Evolutionary conservation across 2,329 filamentous ascomycete genomes (phyloP), one percentile per base, ranked within the genome.

Genomic region (Fusarium xylarioides): DNA sequence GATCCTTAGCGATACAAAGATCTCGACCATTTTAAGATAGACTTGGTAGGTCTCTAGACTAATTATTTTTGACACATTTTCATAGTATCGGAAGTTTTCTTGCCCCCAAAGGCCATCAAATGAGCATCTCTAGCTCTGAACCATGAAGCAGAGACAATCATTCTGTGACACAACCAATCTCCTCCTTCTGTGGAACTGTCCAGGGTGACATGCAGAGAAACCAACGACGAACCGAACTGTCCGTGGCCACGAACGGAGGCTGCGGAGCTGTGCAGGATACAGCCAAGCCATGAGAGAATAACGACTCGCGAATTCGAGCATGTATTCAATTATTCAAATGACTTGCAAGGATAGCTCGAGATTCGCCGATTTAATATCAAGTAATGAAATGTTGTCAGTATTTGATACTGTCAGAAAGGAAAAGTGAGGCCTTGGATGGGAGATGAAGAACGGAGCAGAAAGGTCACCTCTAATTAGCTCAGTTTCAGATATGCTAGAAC

Each of bases 401-500:
- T 34, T 42, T 64, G 50, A 40, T 35, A 46, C 35, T 54, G 37
- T n/a, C 37, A 53, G 40, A 35, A 34, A 71, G 50, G n/a, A 49
- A 56, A 53, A 47, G 28, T 40, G 43, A 63, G 34, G 49, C 32
- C 63, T 63, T 70, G 63, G 54, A 34, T 46, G 66, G 74, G 76
- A 77, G 73, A 78, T 77, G 76, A 77, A 44, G 53, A 70, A 75
- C 55, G 70, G 70, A 70, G 56, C 58, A 65, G 49, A 65, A 46
- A 26, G 65, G 37, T 56, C 52, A 59, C 64, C 65, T 72, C 60
- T 63, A 63, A 61, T 75, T 78, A 77, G 76, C 52, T 55, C 57
- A 40, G 76, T 78, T 78, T 78, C 76, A 78, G 72, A 76, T 42
- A 74, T 68, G 46, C 52, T 63, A 59, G 34, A 56, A 58, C 49